Evolutionary conservation across 768 basidiomycete genomes (phyloP), one percentile per base, ranked within the genome.

Genomic region (Boletus insuetus): DNA sequence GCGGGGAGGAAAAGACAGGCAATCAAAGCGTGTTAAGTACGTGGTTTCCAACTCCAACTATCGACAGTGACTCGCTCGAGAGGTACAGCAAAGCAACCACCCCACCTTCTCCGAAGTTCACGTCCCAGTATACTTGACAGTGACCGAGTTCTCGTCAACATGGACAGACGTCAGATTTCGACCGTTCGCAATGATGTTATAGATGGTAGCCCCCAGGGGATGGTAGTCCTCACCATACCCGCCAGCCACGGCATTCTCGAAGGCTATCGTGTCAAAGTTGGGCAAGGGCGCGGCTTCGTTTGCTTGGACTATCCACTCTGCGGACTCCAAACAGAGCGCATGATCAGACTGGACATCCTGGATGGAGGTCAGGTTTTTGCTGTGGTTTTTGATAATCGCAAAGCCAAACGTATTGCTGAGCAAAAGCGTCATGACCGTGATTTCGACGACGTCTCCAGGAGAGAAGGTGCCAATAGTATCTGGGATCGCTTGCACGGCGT

Each of bases 251-350:
- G 55, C 51, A 11, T 53, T 14, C 10, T 26, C 43, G 10, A 61
- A 61, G 4, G 47, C 39, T 2, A 61, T 16, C 6, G 43, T 47
- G 32, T 51, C 41, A 39, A 61, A 60, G 51, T 61, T 14, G 16
- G 46, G 44, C 41, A 61, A 17, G 22, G 5, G n/a, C n/a, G n/a
- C n/a, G n/a, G n/a, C n/a, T n/a, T 2, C 4, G 7, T 3, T 7
- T 8, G 47, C 41, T 40, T 57, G 51, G 12, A 57, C 51, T 16
- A 61, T 48, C 60, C 60, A 61, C 26, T 61, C 60, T 4, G 55
- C 60, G 8, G 45, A 13, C 52, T 46, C 14, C 52, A 53, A 11
- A 62, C 49, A 2, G 55, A 43, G 6, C 8, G 54, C 49, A 17
- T 31, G 26, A 13, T 3, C 2, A 34, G 34, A 34, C 34, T 8